phyloP scores from a whole-genome alignment of 2,329 filamentous ascomycete species.

The Septoria linicola region DNA sequence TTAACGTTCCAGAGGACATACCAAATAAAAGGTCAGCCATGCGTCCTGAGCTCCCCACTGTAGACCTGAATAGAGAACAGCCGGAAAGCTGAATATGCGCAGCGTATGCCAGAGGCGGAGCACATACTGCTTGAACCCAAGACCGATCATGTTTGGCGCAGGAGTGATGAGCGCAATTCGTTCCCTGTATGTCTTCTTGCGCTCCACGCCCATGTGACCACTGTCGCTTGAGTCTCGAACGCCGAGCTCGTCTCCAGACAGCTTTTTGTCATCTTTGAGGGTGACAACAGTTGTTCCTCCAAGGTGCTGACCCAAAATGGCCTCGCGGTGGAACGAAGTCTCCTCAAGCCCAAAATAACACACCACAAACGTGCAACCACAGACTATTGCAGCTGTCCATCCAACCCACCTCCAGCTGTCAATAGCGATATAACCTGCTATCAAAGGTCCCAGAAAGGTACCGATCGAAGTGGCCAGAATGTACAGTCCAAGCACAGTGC shows the following conservation, averaged over 20 bases:
- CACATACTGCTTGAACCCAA: constrained; percentile 56
- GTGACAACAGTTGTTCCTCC: constrained; percentile 6
- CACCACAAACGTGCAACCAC: constrained; percentile 48
- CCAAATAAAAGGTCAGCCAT: constrained; percentile 61
- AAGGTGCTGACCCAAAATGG: constrained; percentile 38
- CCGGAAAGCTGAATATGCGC: constrained; percentile 58
- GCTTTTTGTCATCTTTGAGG: constrained; percentile 22
- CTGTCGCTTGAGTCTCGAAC: constrained; percentile 12
- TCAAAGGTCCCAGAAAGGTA: constrained; percentile 56
- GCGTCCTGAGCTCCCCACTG: constrained; percentile 62
- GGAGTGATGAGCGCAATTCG: constrained; percentile 58
- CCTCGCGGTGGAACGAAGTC: constrained; percentile 50
- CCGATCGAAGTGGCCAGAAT: constrained; percentile 57
- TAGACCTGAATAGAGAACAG: constrained; percentile 57
- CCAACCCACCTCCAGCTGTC: constrained; percentile 57
- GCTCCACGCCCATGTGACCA: constrained; percentile 17
- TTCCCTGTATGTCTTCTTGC: constrained; percentile 54
- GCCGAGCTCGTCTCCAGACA: constrained; percentile 1
- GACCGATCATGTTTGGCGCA: constrained; percentile 54
- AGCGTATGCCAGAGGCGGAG: constrained; percentile 56
- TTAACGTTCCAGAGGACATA: constrained; percentile 23
- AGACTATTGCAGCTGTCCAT: constrained; percentile 53
- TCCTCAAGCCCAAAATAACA: constrained; percentile 56
- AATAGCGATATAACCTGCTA: constrained; percentile 53
- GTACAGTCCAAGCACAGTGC: constrained; percentile 55